A percentile compares a stretch with the other conserved stretches of the same genome.
phyloP scores from a whole-genome alignment of 2,329 filamentous ascomycete species.

The Sclerotinia nivalis region DNA sequence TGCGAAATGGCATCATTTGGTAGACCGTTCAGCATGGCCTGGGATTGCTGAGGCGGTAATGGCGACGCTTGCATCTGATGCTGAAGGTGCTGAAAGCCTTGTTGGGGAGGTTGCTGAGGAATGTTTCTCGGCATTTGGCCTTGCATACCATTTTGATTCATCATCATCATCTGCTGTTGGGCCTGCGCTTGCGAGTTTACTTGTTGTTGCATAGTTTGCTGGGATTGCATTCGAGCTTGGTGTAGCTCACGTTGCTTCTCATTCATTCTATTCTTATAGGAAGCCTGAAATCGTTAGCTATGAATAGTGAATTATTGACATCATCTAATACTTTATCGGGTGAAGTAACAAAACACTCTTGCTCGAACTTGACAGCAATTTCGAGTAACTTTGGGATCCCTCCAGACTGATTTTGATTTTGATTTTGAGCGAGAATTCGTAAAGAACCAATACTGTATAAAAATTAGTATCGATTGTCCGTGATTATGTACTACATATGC shows the following conservation, averaged over 20 bases:
- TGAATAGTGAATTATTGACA: neutral
- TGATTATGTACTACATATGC: neutral
- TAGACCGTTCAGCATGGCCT: conserved; percentile 40
- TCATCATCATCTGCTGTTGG: conserved; percentile 55
- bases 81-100: conserved; percentile 58
- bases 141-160: conserved; percentile 52
- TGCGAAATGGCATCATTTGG: conserved; percentile 36
- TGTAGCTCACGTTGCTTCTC: conserved; percentile 38
- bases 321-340: conserved; percentile 35
- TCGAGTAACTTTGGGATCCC: conserved; percentile 37
- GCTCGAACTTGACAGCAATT: conserved; percentile 38
- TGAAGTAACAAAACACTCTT: conserved; percentile 37
- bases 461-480: conserved; percentile 13
- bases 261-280: conserved; percentile 36
- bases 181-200: conserved; percentile 44
- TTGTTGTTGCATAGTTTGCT: conserved; percentile 47
- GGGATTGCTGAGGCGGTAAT: conserved; percentile 50
- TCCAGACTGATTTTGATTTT: conserved; percentile 28
- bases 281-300: conserved; percentile 32
- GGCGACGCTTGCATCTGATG: conserved; percentile 59
- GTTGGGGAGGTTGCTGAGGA: conserved; percentile 52
- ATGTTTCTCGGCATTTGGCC: conserved; percentile 52
- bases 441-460: conserved; percentile 36
- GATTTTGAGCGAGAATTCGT: conserved; percentile 35
- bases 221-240: conserved; percentile 36